Evolutionary conservation across 2,329 filamentous ascomycete species (phyloP).

Genomic region (Colletotrichum spaethianum): DNA sequence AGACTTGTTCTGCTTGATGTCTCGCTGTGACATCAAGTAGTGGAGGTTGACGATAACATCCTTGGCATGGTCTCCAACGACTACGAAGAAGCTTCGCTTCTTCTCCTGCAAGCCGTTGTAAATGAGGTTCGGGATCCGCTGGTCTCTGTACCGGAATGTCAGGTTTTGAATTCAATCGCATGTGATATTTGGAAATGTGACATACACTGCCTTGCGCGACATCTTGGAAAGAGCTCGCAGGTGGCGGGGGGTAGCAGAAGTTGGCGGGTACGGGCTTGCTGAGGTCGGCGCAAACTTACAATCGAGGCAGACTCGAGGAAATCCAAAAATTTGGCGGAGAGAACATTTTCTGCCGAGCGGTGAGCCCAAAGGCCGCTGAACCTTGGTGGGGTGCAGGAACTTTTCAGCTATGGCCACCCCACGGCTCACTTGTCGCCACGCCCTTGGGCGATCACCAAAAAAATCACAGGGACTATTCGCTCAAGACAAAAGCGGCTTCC

Average conservation of each 20-base stretch:
- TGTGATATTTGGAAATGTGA: background rate
- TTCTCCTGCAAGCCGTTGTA: conserved; percentile 94
- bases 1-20: conserved; percentile 91
- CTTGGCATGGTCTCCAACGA: conserved; percentile 94
- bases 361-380: conserved; percentile 39
- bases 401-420: conserved; percentile 32
- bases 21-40: conserved; percentile 90
- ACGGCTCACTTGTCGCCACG: background rate
- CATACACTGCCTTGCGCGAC: conserved; percentile 72
- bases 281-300: conserved; percentile 16
- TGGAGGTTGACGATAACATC: conserved; percentile 96
- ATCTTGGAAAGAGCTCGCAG: conserved; percentile 55
- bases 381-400: conserved; percentile 33
- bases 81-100: conserved; percentile 97
- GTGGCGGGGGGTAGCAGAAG: conserved; percentile 8
- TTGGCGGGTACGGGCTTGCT: conserved; percentile 28
- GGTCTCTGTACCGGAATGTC: conserved; percentile 72
- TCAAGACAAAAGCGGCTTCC: background rate
- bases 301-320: conserved; percentile 42
- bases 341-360: conserved; percentile 58
- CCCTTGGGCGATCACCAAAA: conserved; percentile 8
- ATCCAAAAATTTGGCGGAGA: conserved; percentile 54
- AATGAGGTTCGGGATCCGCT: conserved; percentile 91
- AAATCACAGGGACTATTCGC: background rate
- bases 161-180: background rate